Conservation (phyloP, 2,329 filamentous ascomycete genomes). For the Neodidymelliopsis sp. region DNA sequence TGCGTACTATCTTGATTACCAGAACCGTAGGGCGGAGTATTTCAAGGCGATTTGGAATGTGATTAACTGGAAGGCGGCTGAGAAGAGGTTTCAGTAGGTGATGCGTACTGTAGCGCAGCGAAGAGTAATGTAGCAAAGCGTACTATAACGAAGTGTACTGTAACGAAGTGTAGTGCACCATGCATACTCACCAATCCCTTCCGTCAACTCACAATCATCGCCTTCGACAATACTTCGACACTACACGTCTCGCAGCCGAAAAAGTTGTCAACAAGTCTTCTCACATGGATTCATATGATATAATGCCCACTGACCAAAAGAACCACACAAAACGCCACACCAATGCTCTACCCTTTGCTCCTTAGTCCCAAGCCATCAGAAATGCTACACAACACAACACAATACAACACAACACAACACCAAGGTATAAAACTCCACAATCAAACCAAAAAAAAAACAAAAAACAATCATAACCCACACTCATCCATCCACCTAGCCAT, state of each 20-base stretch:
- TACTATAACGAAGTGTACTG: background rate
- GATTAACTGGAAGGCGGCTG: conserved; percentile 92
- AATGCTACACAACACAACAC: too few relatives aligned
- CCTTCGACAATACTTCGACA: too few relatives aligned
- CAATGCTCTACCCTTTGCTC: too few relatives aligned
- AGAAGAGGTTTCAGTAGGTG: conserved; percentile 71
- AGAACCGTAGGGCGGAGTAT: conserved; percentile 97
- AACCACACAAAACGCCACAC: too few relatives aligned
- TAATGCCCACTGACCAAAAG: too few relatives aligned
- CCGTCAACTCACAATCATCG: too few relatives aligned
- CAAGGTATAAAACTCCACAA: conserved; percentile 25
- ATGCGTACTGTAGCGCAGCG: background rate
- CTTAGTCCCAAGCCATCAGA: too few relatives aligned
- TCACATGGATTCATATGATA: too few relatives aligned
- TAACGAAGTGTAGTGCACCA: background rate
- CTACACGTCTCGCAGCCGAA: too few relatives aligned
- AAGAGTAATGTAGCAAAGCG: background rate
- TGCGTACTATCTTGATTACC: conserved; percentile 93
- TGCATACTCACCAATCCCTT: too few relatives aligned
- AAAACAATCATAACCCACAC: background rate
- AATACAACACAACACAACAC: too few relatives aligned
- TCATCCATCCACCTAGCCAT: background rate
- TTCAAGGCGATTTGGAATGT: conserved; percentile 94
- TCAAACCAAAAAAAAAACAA: conserved; percentile 2
- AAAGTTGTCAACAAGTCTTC: too few relatives aligned